phyloP scores from a whole-genome alignment of 257 asterid genomes.

The Buddleja alternifolia region DNA sequence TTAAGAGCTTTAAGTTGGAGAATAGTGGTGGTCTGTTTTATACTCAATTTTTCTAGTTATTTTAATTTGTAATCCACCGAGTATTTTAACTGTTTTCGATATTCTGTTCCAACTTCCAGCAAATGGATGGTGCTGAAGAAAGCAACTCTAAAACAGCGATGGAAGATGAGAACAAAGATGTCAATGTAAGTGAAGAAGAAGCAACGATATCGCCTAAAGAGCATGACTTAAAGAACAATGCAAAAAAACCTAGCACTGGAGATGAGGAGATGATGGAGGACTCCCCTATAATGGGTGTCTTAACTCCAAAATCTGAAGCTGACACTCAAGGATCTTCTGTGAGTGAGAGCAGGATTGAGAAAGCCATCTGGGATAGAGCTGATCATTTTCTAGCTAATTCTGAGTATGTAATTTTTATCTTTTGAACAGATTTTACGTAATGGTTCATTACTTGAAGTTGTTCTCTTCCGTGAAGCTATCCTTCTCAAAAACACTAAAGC shows the following conservation, averaged over 20 bases:
- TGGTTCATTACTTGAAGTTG: not conserved
- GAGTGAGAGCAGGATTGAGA: slow-evolving; percentile 63
- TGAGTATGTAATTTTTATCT: slow-evolving; percentile 52
- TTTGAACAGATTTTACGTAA: slow-evolving; percentile 21
- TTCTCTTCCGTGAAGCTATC: slow-evolving; percentile 14
- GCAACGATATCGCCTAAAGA: slow-evolving; percentile 41
- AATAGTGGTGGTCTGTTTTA: not conserved
- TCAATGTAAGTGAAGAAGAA: slow-evolving; percentile 39
- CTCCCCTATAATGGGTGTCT: slow-evolving; percentile 91
- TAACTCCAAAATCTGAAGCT: slow-evolving; percentile 55
- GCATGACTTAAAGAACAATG: slow-evolving; percentile 44
- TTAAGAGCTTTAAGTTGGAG: slow-evolving; percentile 9
- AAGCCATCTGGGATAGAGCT: slow-evolving; percentile 77
- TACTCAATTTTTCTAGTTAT: not conserved
- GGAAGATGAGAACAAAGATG: slow-evolving; percentile 37
- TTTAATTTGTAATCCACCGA: not conserved
- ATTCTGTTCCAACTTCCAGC: slow-evolving; percentile 53
- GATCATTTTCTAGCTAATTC: slow-evolving; percentile 71
- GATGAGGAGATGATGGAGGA: slow-evolving; percentile 67
- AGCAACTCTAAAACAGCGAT: slow-evolving; percentile 35
- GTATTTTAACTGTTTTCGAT: slow-evolving; percentile 11
- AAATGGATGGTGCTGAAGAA: slow-evolving; percentile 53
- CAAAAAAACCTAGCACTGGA: slow-evolving; percentile 40
- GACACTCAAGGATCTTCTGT: slow-evolving; percentile 43
- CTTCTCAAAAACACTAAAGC: not conserved